Percentiles rank a stretch among this genome's conserved stretches.
phyloP scores from a whole-genome alignment of 2,329 filamentous ascomycete genomes.

The Pseudofabraea citricarpa region DNA sequence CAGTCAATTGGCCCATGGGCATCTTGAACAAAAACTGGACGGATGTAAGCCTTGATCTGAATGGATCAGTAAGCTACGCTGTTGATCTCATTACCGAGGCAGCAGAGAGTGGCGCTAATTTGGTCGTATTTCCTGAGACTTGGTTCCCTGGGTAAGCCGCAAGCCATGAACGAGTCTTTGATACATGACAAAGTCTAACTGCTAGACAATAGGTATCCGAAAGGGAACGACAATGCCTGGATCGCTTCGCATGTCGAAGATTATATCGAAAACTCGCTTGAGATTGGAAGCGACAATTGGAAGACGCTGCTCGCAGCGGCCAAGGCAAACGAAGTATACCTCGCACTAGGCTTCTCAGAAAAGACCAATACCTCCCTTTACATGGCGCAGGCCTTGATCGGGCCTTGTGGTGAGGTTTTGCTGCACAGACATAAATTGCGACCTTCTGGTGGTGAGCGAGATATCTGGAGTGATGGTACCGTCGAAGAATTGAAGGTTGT shows the following conservation, averaged over 20 bases:
- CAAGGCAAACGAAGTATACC: not conserved
- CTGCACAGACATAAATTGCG: slow-evolving; percentile 2
- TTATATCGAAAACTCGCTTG: slow-evolving; percentile 3
- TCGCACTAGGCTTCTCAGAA: slow-evolving; percentile 2
- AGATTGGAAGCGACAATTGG: slow-evolving; percentile 1
- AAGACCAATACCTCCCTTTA: slow-evolving; percentile 1
- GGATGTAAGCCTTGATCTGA: not conserved
- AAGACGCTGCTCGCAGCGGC: slow-evolving; percentile 1
- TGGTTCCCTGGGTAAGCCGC: slow-evolving; percentile 4
- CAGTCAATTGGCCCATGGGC: not conserved
- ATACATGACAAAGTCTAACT: too few relatives aligned
- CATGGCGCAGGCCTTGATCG: slow-evolving; percentile 3
- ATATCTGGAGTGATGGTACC: slow-evolving; percentile 3
- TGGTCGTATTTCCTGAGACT: slow-evolving; percentile 3
- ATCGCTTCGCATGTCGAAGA: not conserved
- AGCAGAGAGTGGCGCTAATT: not conserved
- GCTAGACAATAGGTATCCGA: slow-evolving; percentile 5
- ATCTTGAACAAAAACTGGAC: slow-evolving; percentile 1
- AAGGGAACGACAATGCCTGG: not conserved
- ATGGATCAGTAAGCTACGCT: slow-evolving; percentile 1
- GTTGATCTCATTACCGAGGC: slow-evolving; percentile 2
- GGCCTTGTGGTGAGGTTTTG: not conserved
- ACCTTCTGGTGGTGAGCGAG: slow-evolving; percentile 1
- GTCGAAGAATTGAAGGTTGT: not conserved
- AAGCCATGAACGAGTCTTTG: too few relatives aligned